Conservation (phyloP, 495 filamentous ascomycete genomes). For the Elaphomyces granulatus region DNA sequence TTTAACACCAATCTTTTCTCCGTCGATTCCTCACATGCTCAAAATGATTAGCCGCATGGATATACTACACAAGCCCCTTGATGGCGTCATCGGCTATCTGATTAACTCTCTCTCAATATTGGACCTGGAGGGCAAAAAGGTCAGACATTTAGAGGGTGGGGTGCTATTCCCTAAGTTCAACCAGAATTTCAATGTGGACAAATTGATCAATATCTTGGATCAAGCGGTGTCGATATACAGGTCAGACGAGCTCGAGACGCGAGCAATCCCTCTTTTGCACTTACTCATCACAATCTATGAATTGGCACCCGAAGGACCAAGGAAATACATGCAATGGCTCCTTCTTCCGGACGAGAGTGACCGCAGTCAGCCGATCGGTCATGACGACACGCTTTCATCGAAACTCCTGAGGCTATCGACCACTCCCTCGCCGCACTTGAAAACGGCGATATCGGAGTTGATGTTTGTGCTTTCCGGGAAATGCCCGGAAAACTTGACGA, state of each 20-base stretch:
- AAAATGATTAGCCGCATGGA: slow-evolving; percentile 49
- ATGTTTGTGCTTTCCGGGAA: slow-evolving; percentile 78
- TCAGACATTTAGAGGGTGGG: slow-evolving; percentile 25
- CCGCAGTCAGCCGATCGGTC: slow-evolving; percentile 63
- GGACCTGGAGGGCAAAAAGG: slow-evolving; percentile 41
- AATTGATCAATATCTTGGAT: slow-evolving; percentile 60
- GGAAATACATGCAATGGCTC: slow-evolving; percentile 44
- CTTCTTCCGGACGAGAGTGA: slow-evolving; percentile 72
- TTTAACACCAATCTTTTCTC: slow-evolving; percentile 42
- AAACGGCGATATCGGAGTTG: slow-evolving; percentile 60
- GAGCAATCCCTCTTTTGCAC: slow-evolving; percentile 54
- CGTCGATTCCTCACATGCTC: slow-evolving; percentile 55
- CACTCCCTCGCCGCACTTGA: slow-evolving; percentile 54
- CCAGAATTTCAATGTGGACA: slow-evolving; percentile 46
- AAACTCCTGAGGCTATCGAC: slow-evolving; percentile 68
- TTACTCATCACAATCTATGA: slow-evolving; percentile 59
- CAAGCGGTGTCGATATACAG: slow-evolving; percentile 43
- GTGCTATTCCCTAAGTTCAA: slow-evolving; percentile 53
- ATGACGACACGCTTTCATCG: slow-evolving; percentile 57
- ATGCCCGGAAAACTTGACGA: slow-evolving; percentile 54
- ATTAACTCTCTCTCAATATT: slow-evolving; percentile 74
- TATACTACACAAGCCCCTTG: slow-evolving; percentile 42
- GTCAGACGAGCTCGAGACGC: slow-evolving; percentile 52
- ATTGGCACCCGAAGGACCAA: slow-evolving; percentile 48
- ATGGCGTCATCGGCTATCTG: slow-evolving; percentile 45